phyloP scores from a whole-genome alignment of 2,329 filamentous ascomycete genomes.

The Phialophora macrospora region DNA sequence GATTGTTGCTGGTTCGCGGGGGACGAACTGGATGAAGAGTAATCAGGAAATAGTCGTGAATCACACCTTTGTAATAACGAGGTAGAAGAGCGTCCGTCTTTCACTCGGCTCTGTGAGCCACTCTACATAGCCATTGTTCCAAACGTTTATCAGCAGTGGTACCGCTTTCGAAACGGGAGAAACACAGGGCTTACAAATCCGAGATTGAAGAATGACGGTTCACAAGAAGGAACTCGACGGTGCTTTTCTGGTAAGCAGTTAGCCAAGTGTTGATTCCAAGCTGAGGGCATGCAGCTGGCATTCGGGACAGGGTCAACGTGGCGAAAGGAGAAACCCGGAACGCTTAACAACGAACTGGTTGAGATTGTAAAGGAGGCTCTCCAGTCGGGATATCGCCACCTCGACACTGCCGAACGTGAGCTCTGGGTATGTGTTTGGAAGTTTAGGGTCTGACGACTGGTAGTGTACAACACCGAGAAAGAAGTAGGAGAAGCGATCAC shows the following conservation, averaged over 20 bases:
- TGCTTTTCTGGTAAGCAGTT: slow-evolving; percentile 3
- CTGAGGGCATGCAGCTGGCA: slow-evolving; percentile 10
- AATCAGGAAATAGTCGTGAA: slow-evolving; percentile 1
- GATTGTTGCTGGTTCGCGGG: neutral
- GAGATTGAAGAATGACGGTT: slow-evolving; percentile 2
- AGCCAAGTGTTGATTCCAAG: neutral
- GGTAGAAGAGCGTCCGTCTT: too few relatives aligned
- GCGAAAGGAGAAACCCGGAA: slow-evolving; percentile 9
- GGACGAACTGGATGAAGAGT: slow-evolving; percentile 4
- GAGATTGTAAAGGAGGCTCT: slow-evolving; percentile 19
- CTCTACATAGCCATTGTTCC: too few relatives aligned
- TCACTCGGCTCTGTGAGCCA: too few relatives aligned
- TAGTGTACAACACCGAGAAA: slow-evolving; percentile 62
- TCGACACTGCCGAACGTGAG: slow-evolving; percentile 19
- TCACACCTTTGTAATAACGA: too few relatives aligned
- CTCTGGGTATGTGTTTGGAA: too few relatives aligned
- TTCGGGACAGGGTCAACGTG: slow-evolving; percentile 20
- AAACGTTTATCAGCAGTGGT: neutral
- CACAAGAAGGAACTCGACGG: slow-evolving; percentile 9
- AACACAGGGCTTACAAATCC: neutral
- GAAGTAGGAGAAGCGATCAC: slow-evolving; percentile 67
- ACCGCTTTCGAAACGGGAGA: neutral
- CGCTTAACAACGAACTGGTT: slow-evolving; percentile 8
- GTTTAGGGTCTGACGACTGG: neutral
- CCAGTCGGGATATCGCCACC: slow-evolving; percentile 14